Evolutionary conservation across 2,329 filamentous ascomycete genomes (phyloP), one percentile per base, ranked within the genome.

Genomic region (Amylocarpus encephaloides): DNA sequence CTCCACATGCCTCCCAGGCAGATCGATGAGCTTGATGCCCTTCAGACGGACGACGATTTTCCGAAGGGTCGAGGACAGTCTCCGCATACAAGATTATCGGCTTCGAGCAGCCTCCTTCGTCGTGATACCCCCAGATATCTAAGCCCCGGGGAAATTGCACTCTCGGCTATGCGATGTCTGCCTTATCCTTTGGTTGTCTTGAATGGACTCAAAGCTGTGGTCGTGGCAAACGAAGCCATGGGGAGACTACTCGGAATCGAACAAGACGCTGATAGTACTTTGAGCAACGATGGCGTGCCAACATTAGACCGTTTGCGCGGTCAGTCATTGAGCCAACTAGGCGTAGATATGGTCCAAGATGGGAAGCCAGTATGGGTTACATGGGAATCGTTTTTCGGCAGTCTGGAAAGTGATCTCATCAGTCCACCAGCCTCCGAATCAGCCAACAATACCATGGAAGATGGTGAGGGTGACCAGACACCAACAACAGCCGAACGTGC

Each of bases 211-310:
- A 90, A 89, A 67, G 86, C 82, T 0, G 77, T 90, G 2, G 75
- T 86, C 1, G 67, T 90, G 36, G 86, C 85, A 30, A 91, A 91
- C 59, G 83, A 89, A 58, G 82, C 86, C 16, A 84, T 89, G 78
- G 84, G 81, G 1, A 75, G 80, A 48, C 68, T 91, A 60, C 68
- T 91, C 18, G 83, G 80, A 3, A 71, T 86, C 43, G 71, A 79
- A 22, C 66, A 71, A 18, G 60, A 66, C 39, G 65, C 65, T 16
- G 64, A 34, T n/a, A 58, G 66, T n/a, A 64, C 67, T 26, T 59
- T 68, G 3, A 68, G 67, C 22, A 67, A 68, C 13, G 68, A 73
- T 36, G 70, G 72, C 42, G 62, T 65, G 5, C 64, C 70, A 2
- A 71, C 70, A 9, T 72, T 77, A 35, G 83, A 89, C 32, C 69